These are phyloP conservation scores for Claviceps paspali DNA, from an alignment of 2,329 filamentous ascomycete species.

Conservation along the genomic window DNA sequence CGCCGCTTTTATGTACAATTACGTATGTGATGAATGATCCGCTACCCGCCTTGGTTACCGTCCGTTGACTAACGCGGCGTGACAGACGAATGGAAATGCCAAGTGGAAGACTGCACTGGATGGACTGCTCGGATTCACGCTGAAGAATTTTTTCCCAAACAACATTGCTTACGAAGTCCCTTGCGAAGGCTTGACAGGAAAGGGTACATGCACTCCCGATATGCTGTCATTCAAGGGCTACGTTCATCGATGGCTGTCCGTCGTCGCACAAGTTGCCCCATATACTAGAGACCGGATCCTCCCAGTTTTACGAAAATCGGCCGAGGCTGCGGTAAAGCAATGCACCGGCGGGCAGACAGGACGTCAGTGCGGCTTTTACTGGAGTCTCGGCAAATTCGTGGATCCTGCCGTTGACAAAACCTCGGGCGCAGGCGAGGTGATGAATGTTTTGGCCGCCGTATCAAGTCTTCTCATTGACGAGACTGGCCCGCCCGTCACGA, in stretches of 20 bases:
- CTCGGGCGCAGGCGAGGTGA: conserved; percentile 41
- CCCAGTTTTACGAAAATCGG: conserved; percentile 40
- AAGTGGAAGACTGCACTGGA: conserved; percentile 42
- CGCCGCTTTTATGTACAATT: conserved; percentile 54
- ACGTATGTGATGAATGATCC: conserved; percentile 20
- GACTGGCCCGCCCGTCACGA: conserved; percentile 26
- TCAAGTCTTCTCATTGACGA: conserved; percentile 30
- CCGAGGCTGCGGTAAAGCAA: conserved; percentile 42
- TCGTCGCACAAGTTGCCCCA: conserved; percentile 46
- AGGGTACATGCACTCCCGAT: conserved; percentile 49
- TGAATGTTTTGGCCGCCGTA: conserved; percentile 41
- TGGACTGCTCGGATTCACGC: conserved; percentile 34
- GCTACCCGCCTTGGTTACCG: neutral
- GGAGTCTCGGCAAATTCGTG: conserved; percentile 32
- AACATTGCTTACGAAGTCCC: conserved; percentile 49
- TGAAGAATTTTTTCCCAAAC: conserved; percentile 38
- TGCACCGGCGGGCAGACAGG: conserved; percentile 45
- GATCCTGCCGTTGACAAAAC: conserved; percentile 36
- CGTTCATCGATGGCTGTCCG: conserved; percentile 49
- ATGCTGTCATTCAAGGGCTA: conserved; percentile 61
- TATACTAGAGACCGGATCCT: conserved; percentile 38
- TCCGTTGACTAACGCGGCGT: conserved; percentile 7
- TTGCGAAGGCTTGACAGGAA: conserved; percentile 44
- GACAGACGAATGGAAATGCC: conserved; percentile 32
- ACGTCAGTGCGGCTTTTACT: conserved; percentile 49